Conservation (phyloP, 805 yeast species). For the Candida railenensis region DNA sequence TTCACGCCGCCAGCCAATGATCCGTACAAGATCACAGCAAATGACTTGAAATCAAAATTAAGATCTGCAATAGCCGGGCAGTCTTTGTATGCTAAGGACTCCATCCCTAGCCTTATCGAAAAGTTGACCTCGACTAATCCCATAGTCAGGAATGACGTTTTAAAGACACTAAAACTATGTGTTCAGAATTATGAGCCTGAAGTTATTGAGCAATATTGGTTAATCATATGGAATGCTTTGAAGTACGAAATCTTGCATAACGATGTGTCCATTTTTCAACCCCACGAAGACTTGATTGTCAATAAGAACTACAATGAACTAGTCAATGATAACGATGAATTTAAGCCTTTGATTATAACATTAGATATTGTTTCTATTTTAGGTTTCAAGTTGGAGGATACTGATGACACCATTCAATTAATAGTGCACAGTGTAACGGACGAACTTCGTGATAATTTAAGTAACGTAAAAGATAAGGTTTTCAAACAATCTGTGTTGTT, state of each 20-base stretch:
- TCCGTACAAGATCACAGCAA: constrained; percentile 77
- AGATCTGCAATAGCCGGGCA: constrained; percentile 63
- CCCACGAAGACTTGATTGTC: constrained; percentile 23
- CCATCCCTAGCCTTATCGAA: constrained; percentile 74
- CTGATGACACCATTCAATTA: constrained; percentile 10
- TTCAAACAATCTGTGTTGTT: constrained; percentile 62
- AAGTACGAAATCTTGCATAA: constrained; percentile 88
- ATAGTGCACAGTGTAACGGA: constrained; percentile 34
- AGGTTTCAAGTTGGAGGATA: constrained; percentile 14
- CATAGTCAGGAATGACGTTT: constrained; percentile 69
- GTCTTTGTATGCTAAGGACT: constrained; percentile 63
- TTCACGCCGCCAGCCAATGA: constrained; percentile 91
- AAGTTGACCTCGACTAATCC: constrained; percentile 77
- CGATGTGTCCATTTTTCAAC: constrained; percentile 40
- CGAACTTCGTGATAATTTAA: constrained; percentile 56
- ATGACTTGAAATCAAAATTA: constrained; percentile 63
- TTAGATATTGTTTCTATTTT: constrained; percentile 41
- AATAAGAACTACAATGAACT: constrained; percentile 21
- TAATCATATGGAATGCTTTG: constrained; percentile 79
- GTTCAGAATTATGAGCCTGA: constrained; percentile 49
- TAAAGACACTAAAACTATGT: constrained; percentile 60
- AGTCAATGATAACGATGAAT: constrained; percentile 35
- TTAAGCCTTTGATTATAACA: constrained; percentile 34
- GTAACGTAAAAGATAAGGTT: constrained; percentile 49
- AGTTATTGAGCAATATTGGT: constrained; percentile 61